These are phyloP conservation scores for Penicillium dipodomyicola DNA, from an alignment of 495 filamentous ascomycete genomes.

Conservation along the genomic window DNA sequence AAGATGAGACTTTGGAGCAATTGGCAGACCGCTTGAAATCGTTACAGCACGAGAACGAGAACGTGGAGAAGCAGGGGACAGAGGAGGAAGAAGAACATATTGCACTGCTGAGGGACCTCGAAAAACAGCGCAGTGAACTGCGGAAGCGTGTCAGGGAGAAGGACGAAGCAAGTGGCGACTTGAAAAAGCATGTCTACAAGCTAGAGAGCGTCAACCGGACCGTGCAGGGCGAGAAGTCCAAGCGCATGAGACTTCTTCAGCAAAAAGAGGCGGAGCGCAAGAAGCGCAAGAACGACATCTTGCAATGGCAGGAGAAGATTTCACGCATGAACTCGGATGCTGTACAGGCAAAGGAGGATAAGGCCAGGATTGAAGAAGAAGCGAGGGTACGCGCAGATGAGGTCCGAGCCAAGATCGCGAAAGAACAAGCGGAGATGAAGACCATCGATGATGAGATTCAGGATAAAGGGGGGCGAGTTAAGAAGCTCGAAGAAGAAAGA, in stretches of 20 bases:
- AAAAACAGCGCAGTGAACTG: conserved; percentile 68
- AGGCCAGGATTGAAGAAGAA: conserved; percentile 43
- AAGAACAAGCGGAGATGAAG: conserved; percentile 54
- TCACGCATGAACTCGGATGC: conserved; percentile 48
- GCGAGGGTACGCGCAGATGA: conserved; percentile 46
- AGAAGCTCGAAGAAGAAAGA: conserved; percentile 60
- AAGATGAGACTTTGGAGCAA: conserved; percentile 47
- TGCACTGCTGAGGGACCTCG: conserved; percentile 54
- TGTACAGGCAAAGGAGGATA: conserved; percentile 48
- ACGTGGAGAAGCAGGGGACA: conserved; percentile 59
- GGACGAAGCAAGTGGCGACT: conserved; percentile 76
- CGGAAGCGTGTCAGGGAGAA: conserved; percentile 75
- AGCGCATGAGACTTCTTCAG: conserved; percentile 67
- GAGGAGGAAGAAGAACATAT: conserved; percentile 75
- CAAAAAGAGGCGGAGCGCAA: conserved; percentile 62
- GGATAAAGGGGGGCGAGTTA: conserved; percentile 58
- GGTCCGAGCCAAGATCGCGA: conserved; percentile 49
- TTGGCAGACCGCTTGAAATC: conserved; percentile 70
- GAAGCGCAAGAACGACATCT: conserved; percentile 59
- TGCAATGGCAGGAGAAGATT: conserved; percentile 56
- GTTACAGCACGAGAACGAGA: conserved; percentile 72
- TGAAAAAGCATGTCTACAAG: conserved; percentile 75
- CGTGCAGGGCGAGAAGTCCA: conserved; percentile 75
- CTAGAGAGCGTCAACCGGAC: conserved; percentile 78
- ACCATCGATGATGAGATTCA: conserved; percentile 61